Conservation (phyloP, 768 basidiomycete species). For the Thelephora aurantiotincta region DNA sequence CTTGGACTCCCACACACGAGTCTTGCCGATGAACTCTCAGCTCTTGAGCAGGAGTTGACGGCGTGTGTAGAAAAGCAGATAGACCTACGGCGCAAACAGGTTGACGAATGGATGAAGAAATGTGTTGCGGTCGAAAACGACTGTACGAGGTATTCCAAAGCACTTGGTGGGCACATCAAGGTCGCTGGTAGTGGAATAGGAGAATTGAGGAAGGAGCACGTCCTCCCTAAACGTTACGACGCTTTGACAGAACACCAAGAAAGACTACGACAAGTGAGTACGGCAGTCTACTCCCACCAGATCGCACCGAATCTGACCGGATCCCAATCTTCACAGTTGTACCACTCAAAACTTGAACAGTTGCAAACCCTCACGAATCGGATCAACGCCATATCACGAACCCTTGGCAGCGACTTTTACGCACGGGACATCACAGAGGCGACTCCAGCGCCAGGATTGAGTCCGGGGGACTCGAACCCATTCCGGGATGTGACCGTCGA, state of each 20-base stretch:
- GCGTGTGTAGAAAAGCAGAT: constrained; percentile 67
- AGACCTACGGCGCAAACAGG: constrained; percentile 53
- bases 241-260: constrained; percentile 59
- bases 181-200: constrained; percentile 47
- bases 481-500: constrained; percentile 69
- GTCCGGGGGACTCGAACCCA: constrained; percentile 22
- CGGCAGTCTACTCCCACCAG: neutral
- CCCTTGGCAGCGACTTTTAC: constrained; percentile 47
- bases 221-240: constrained; percentile 61
- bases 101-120: constrained; percentile 56
- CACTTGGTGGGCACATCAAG: constrained; percentile 61
- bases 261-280: constrained; percentile 62
- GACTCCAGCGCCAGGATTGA: constrained; percentile 27
- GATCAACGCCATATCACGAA: constrained; percentile 41
- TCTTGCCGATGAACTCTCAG: constrained; percentile 65
- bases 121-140: constrained; percentile 49
- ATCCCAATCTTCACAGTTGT: constrained; percentile 26
- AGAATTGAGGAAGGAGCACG: constrained; percentile 57
- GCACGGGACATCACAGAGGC: constrained; percentile 39
- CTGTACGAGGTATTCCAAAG: constrained; percentile 51
- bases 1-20: constrained; percentile 72
- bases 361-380: constrained; percentile 57
- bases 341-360: constrained; percentile 69
- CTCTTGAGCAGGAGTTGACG: constrained; percentile 62
- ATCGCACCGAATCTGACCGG: neutral